Percentiles rank a stretch among this genome's conserved stretches.
phyloP scores from a whole-genome alignment of 2,329 filamentous ascomycete genomes.

The Alternaria dauci region DNA sequence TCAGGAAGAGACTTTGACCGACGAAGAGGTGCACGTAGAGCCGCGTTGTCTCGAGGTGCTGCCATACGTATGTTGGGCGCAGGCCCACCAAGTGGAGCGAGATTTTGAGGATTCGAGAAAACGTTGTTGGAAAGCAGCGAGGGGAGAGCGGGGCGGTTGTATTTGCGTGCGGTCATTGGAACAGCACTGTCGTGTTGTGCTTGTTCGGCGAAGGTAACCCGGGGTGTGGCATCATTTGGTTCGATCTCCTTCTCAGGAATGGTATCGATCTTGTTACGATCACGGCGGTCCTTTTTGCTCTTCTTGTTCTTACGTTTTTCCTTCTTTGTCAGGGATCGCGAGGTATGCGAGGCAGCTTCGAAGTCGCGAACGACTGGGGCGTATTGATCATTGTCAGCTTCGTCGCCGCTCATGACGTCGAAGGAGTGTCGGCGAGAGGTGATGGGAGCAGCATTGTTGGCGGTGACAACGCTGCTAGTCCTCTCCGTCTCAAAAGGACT shows the following conservation, averaged over 20 bases:
- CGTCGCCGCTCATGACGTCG: conserved; percentile 61
- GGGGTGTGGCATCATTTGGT: conserved; percentile 22
- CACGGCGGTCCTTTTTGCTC: conserved; percentile 57
- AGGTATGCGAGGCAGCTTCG: conserved; percentile 49
- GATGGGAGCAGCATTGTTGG: conserved; percentile 24
- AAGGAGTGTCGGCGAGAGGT: conserved; percentile 50
- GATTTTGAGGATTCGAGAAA: conserved; percentile 60
- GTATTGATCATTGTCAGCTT: conserved; percentile 61
- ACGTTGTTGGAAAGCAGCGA: conserved; percentile 76
- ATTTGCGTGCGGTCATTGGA: conserved; percentile 61
- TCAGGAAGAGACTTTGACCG: conserved; percentile 50
- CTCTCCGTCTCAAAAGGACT: conserved; percentile 49
- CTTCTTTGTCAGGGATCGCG: conserved; percentile 48
- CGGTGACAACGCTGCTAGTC: conserved; percentile 32
- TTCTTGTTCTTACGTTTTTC: conserved; percentile 55
- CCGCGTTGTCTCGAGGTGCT: conserved; percentile 30
- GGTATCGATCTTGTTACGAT: conserved; percentile 42
- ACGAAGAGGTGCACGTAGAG: conserved; percentile 32
- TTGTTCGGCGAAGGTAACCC: conserved; percentile 54
- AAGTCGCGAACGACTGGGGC: conserved; percentile 59
- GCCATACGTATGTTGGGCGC: conserved; percentile 45
- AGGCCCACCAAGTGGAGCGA: conserved; percentile 41
- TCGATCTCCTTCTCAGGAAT: conserved; percentile 36
- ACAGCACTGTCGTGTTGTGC: conserved; percentile 32
- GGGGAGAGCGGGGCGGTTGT: conserved; percentile 65